phyloP scores from a whole-genome alignment of 2,329 filamentous ascomycete species.

The Neonectria magnoliae region DNA sequence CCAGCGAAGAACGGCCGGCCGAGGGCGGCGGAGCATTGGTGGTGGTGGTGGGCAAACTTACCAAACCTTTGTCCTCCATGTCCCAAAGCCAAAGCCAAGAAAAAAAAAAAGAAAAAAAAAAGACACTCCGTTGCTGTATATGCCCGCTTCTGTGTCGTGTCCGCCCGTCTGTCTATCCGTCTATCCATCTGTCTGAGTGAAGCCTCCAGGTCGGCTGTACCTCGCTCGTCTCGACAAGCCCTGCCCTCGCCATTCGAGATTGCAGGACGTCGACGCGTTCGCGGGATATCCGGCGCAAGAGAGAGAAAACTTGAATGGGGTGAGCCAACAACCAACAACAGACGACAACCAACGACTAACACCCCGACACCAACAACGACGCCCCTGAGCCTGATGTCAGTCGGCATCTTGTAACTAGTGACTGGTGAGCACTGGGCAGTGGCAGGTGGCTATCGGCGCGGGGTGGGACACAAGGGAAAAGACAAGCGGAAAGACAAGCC shows the following conservation, averaged over 20 bases:
- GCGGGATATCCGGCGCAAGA: background rate
- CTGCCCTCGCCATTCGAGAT: background rate
- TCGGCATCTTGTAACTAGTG: background rate
- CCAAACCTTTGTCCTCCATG: constrained; percentile 18
- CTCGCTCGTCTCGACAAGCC: constrained; percentile 1
- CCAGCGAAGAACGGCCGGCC: constrained; percentile 25
- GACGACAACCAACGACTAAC: constrained; percentile 7
- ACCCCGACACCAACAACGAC: background rate
- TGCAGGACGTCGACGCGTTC: background rate
- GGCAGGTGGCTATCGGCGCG: background rate
- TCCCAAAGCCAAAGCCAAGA: constrained; percentile 8
- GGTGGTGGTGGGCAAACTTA: constrained; percentile 15
- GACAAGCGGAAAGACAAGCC: background rate
- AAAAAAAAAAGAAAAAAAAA: constrained; percentile 30
- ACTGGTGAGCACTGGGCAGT: background rate
- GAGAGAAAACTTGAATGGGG: constrained; percentile 6
- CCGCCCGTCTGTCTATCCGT: background rate
- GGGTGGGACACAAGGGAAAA: background rate
- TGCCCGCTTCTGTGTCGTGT: background rate
- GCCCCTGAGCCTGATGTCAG: background rate
- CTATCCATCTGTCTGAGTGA: background rate
- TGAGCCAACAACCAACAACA: constrained; percentile 6
- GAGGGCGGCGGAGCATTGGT: constrained; percentile 10
- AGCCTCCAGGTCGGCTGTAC: background rate
- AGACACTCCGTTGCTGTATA: constrained; percentile 19